Conservation (phyloP, 768 basidiomycete species). For the Inosperma sp. region DNA sequence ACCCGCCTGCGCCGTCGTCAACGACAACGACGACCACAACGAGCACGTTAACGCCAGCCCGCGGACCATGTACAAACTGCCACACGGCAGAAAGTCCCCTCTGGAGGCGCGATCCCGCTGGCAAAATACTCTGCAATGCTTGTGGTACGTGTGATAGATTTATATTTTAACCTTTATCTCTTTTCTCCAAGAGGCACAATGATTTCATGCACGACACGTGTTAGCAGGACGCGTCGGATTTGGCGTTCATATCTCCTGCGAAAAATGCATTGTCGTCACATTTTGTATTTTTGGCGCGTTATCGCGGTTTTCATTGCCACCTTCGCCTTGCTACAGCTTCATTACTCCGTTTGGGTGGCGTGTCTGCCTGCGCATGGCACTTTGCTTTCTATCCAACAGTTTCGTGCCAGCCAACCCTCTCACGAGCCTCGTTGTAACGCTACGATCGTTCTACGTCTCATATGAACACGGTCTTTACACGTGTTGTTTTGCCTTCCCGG, state of each 20-base stretch:
- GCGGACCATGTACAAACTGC: conserved; percentile 66
- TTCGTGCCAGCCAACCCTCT: too few species aligned
- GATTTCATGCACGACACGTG: conserved; percentile 20
- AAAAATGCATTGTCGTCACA: not conserved
- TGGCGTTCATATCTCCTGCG: conserved; percentile 4
- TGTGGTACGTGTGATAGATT: conserved; percentile 63
- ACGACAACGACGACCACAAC: conserved; percentile 26
- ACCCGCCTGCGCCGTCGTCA: conserved; percentile 17
- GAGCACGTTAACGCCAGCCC: conserved; percentile 31
- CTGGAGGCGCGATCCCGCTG: conserved; percentile 78
- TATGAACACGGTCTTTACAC: conserved; percentile 10
- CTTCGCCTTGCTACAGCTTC: not conserved
- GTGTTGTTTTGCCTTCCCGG: conserved; percentile 4
- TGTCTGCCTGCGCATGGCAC: not conserved
- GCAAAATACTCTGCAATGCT: conserved; percentile 83
- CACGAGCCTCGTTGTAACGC: conserved; percentile 9
- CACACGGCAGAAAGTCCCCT: conserved; percentile 75
- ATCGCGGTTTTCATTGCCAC: not conserved
- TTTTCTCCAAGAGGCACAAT: conserved; percentile 14
- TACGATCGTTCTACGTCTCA: not conserved
- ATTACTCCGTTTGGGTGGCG: not conserved
- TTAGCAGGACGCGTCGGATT: conserved; percentile 17
- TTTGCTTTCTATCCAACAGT: too few species aligned
- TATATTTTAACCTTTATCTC: conserved; percentile 26
- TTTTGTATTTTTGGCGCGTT: not conserved